phyloP scores from a whole-genome alignment of 2,329 filamentous ascomycete species.

The Trichoderma lentiforme region DNA sequence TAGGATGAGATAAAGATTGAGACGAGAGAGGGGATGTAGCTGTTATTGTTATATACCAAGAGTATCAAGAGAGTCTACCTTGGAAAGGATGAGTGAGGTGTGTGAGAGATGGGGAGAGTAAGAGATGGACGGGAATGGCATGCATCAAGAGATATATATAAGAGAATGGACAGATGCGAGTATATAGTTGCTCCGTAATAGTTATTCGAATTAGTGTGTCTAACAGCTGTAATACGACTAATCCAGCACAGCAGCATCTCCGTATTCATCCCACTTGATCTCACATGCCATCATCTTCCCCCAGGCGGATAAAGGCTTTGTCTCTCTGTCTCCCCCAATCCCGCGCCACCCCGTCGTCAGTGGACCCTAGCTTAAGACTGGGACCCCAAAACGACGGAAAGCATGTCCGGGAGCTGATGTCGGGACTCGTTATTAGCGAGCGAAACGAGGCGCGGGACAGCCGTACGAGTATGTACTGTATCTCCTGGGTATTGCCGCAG shows the following conservation, averaged over 20 bases:
- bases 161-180: neutral
- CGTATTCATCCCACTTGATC: neutral
- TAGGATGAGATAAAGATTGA: neutral
- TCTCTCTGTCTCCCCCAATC: neutral
- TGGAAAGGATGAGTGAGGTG: neutral
- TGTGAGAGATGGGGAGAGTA: neutral
- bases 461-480: neutral
- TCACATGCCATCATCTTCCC: neutral
- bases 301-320: neutral
- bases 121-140: neutral
- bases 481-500: neutral
- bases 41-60: neutral
- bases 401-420: conserved; percentile 7
- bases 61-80: neutral
- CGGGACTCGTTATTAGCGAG: neutral
- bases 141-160: neutral
- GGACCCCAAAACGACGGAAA: neutral
- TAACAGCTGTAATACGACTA: neutral
- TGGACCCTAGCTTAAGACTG: neutral
- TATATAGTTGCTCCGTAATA: neutral
- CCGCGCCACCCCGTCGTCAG: neutral
- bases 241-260: neutral
- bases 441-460: neutral
- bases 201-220: neutral
- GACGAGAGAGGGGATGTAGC: neutral